phyloP scores from a whole-genome alignment of 169 alveolate genomes.

The Hepatocystis sp. region DNA sequence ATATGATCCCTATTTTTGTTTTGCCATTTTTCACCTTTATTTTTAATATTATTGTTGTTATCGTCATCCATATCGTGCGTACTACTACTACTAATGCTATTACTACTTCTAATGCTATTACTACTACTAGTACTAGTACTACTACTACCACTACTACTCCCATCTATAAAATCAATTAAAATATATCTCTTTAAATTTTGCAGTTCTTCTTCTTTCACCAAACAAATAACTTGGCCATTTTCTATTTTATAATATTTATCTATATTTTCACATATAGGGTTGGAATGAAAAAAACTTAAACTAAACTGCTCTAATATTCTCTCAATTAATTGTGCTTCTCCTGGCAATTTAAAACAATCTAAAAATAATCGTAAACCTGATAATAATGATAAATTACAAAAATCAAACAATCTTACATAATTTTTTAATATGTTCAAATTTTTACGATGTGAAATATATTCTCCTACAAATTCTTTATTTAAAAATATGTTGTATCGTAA shows the following conservation, averaged over 20 bases:
- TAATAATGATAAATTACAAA: slow-evolving; percentile 88
- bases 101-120: no score
- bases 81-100: no score
- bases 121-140: slow-evolving; percentile 14
- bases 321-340: slow-evolving; percentile 94
- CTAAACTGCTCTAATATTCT: slow-evolving; percentile 88
- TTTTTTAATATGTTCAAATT: slow-evolving; percentile 83
- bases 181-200: slow-evolving; percentile 76
- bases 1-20: background rate
- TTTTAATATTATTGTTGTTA: no score
- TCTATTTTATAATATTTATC: slow-evolving; percentile 27
- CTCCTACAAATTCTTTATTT: slow-evolving; percentile 85
- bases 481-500: slow-evolving; percentile 79
- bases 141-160: slow-evolving; percentile 57
- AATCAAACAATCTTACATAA: slow-evolving; percentile 85
- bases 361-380: slow-evolving; percentile 89
- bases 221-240: slow-evolving; percentile 23
- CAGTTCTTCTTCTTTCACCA: slow-evolving; percentile 58
- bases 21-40: background rate
- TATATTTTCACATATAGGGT: slow-evolving; percentile 62
- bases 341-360: slow-evolving; percentile 91
- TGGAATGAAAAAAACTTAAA: slow-evolving; percentile 55
- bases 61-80: background rate
- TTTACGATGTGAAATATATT: slow-evolving; percentile 84
- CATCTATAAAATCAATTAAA: slow-evolving; percentile 86